A percentile compares a stretch with the other conserved stretches of the same genome.
phyloP scores from a whole-genome alignment of 2,329 filamentous ascomycete species.

The Botrytis sinoallii region DNA sequence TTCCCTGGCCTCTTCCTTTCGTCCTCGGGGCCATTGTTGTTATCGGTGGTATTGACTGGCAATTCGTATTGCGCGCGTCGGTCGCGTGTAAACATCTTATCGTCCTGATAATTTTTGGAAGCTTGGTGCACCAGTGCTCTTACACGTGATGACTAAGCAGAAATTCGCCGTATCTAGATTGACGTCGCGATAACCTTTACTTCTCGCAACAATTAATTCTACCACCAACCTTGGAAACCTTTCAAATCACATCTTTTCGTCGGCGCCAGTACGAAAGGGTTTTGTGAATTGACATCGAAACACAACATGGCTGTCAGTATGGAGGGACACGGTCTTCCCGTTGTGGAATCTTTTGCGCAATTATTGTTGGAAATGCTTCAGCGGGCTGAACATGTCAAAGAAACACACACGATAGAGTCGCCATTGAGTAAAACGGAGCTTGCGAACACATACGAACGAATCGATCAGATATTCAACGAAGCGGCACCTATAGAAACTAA shows the following conservation, averaged over 20 bases:
- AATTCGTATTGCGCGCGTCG: slow-evolving; percentile 22
- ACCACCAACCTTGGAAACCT: background rate
- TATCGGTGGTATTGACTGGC: slow-evolving; percentile 15
- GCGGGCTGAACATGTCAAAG: slow-evolving; percentile 58
- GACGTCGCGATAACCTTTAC: slow-evolving; percentile 1
- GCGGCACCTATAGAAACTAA: slow-evolving; percentile 32
- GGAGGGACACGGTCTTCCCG: slow-evolving; percentile 52
- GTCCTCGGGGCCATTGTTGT: slow-evolving; percentile 35
- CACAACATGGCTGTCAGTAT: slow-evolving; percentile 37
- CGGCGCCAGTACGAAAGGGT: background rate
- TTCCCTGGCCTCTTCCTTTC: slow-evolving; percentile 36
- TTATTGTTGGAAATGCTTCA: slow-evolving; percentile 57
- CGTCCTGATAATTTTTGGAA: slow-evolving; percentile 15
- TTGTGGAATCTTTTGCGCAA: slow-evolving; percentile 51
- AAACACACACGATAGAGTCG: slow-evolving; percentile 64
- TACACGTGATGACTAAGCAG: slow-evolving; percentile 9
- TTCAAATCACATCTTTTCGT: background rate
- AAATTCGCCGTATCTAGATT: slow-evolving; percentile 1
- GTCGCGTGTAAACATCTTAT: slow-evolving; percentile 14
- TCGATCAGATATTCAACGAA: slow-evolving; percentile 44
- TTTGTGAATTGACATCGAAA: background rate
- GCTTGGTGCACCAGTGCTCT: background rate
- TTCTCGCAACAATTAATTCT: slow-evolving; percentile 15
- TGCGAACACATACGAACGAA: slow-evolving; percentile 46
- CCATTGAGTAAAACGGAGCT: slow-evolving; percentile 69